Evolutionary conservation across 2,329 filamentous ascomycete species (phyloP), one percentile per base, ranked within the genome.

Genomic region (Diaporthe citri): DNA sequence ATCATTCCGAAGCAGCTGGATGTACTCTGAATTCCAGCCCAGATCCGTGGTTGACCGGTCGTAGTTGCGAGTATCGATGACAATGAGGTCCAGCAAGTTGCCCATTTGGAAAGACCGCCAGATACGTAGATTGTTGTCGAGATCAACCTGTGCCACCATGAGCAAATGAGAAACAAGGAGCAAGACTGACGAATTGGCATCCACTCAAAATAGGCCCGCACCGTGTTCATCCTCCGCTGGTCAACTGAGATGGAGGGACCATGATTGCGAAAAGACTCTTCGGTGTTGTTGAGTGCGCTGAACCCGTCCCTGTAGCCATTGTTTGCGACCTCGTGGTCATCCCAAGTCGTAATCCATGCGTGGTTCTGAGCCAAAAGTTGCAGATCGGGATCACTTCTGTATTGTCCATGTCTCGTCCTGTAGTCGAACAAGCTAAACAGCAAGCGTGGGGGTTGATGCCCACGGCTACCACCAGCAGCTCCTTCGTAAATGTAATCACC

Each of bases 141-240:
- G 89, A 72, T 92, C 91, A 5, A 92, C 87, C 81, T 59, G 34
- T 25, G 20, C 5, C 15, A 28, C n/a, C 34, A 41, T 59, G 9
- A 59, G 56, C 34, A 22, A 15, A 15, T 2, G 2, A 12, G 3
- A 12, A 5, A 13, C 41, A 1, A 57, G 31, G 2, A 13, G 10
- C 6, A 56, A 22, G 39, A 31, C 55, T 76, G 85, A 77, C 89
- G 85, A 77, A 90, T 88, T 3, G 89, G 89, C 87, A 89, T 88
- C 89, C 90, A 92, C 80, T 93, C 91, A 75, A 93, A 93, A 79
- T 93, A 93, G 0, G 92, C 91, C 51, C 93, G 87, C 2, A 94
- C 92, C 1, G 92, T 93, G 72, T 94, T 93, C 86, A 93, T 91
- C 84, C 94, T 94, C 77, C 92, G 88, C 80, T 93, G 90, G 77